These are phyloP conservation scores for Yarrowia divulgata DNA, from an alignment of 805 yeast genomes.

Conservation along the genomic window DNA sequence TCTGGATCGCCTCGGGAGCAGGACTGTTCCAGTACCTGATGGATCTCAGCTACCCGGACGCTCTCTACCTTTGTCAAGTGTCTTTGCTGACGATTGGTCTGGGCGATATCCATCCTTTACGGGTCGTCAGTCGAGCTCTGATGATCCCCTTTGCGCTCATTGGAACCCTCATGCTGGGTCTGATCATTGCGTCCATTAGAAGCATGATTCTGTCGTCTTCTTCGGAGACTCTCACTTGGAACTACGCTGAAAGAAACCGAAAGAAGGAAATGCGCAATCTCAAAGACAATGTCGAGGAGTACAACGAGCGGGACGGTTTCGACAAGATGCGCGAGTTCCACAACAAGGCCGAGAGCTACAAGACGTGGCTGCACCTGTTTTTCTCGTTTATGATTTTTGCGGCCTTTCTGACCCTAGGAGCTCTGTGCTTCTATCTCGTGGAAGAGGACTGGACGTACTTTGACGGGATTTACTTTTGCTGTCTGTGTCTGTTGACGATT, in stretches of 20 bases:
- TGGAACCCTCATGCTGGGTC: constrained; percentile 77
- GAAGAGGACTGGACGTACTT: constrained; percentile 80
- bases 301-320: constrained; percentile 57
- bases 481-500: constrained; percentile 76
- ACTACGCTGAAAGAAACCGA: constrained; percentile 64
- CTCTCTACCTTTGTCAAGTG: constrained; percentile 74
- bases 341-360: constrained; percentile 48
- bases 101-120: constrained; percentile 73
- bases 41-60: constrained; percentile 63
- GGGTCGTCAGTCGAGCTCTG: constrained; percentile 63
- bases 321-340: constrained; percentile 63
- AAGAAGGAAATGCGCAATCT: constrained; percentile 47
- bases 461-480: constrained; percentile 75
- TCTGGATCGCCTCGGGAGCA: constrained; percentile 78
- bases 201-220: constrained; percentile 66
- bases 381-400: constrained; percentile 56
- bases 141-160: constrained; percentile 69
- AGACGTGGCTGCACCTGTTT: constrained; percentile 45
- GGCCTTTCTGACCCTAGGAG: constrained; percentile 75
- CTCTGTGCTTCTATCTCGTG: constrained; percentile 60
- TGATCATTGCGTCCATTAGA: constrained; percentile 73
- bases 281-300: not conserved
- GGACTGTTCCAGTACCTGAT: constrained; percentile 60
- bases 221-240: constrained; percentile 70
- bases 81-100: constrained; percentile 80